Base-by-base conservation (phyloP, 352 stramenopile genomes). In the Globisporangium echinulatum region DNA sequence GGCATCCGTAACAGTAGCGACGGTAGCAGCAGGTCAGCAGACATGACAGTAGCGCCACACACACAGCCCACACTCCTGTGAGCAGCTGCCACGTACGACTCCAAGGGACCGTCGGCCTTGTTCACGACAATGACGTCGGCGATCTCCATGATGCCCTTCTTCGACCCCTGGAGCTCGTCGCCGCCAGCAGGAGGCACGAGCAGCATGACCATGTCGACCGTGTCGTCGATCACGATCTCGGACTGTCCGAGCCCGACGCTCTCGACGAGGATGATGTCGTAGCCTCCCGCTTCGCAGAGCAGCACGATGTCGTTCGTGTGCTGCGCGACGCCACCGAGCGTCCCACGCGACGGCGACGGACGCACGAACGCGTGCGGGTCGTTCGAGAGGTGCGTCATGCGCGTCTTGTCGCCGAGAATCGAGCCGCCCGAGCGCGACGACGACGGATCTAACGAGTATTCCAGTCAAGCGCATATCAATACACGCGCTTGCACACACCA, bases 111-210 rank as follows among this genome's bases (percentile, higher is more conserved):
- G 75, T 99, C 97, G 4, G 96, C 92, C 71, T 99, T 99, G 72
- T 99, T 99, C 14, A 99, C 94, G 9, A 98, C 88, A 33, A 99
- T 73, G 19, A 99, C 81, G 66, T 99, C 96, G 7, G 96, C 96
- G 48, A 98, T 92, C 74, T 99, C 97, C 61, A 99, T 96, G 72
- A 99, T 99, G 13, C 97, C 97, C 61, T 99, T 99, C 76, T 99
- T 99, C n/a, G 90, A 90, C 14, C 93, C 97, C 72, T 99, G 96
- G 37, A 99, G 72, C 60, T 98, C 94, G 71, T 99, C 96, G 13
- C 97, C 97, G 36, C 91, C 92, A n/a, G 87, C 96, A 2, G 96
- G 96, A 13, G 96, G 89, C 38, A 99, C 77, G 19, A 99, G 62
- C 49, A 99, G 81, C 68, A 99, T 85, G 33, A 99, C 77, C 81